Evolutionary conservation across 2,329 filamentous ascomycete species (phyloP), one percentile per base, ranked within the genome.

Genomic region (Penicillium sp.): DNA sequence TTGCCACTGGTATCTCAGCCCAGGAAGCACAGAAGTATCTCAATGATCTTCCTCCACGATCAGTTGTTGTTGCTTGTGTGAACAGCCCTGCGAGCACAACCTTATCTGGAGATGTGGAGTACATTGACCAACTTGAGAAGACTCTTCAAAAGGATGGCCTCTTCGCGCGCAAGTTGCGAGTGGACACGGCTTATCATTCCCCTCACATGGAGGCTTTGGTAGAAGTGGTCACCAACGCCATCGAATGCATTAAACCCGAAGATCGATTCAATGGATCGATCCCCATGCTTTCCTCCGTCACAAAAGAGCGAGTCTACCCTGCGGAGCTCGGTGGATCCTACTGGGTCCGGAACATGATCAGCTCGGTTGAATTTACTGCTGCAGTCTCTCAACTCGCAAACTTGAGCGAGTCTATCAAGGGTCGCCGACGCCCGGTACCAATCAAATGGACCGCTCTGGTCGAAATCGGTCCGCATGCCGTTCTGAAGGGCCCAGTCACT

Each of bases 51-150:
- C 36, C 39, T 9, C 31, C 27, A 8, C 29, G 39, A 4, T 43
- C 46, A 8, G 39, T 41, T 8, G 51, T 33, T 6, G 44, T 60
- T 10, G 57, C 48, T 7, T 60, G 74, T 47, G 68, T 72, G 46
- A 78, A 78, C 59, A 74, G 71, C 15, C 73, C 74, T 1, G 61
- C 61, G 0, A 76, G 69, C 13, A 57, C 73, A 3, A 78, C 75
- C 0, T 64, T 75, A 0, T 76, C 74, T 0, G 74, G 75, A 9
- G 70, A 75, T 31, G 61, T 67, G 30, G 55, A 61, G 1, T 66
- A 62, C 2, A 60, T 78, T 7, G 64, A 71, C 11, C 62, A 72
- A 30, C 58, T 64, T 6, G 64, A 67, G 16, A 57, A 62, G 16
- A 50, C 67, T 2, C 70, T 78, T 45, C 68, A 70, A 41, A 29